These are phyloP conservation scores for Trypanosoma caninum DNA, from an alignment of 208 protist genomes.

Conservation along the genomic window DNA sequence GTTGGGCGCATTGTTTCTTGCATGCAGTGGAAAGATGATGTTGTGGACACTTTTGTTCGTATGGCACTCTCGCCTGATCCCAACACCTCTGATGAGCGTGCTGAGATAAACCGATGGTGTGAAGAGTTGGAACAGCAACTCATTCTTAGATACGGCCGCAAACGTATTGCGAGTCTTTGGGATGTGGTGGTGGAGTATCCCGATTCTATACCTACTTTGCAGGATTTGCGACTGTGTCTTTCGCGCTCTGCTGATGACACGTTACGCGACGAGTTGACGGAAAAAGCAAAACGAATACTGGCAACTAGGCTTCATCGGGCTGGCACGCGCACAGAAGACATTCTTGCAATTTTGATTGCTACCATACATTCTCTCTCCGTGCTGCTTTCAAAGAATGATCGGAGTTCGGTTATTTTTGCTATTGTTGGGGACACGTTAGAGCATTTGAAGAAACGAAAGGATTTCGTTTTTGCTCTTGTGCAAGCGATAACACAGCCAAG, in stretches of 20 bases:
- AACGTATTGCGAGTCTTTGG: conserved; percentile 69
- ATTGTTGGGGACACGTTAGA: conserved; percentile 76
- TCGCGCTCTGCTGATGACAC: conserved; percentile 39
- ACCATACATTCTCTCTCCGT: conserved; percentile 79
- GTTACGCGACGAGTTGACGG: conserved; percentile 57
- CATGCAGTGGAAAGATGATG: conserved; percentile 59
- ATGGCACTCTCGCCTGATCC: conserved; percentile 38
- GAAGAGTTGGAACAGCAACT: conserved; percentile 56
- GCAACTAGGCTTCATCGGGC: conserved; percentile 75
- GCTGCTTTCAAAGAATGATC: conserved; percentile 71
- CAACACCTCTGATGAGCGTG: conserved; percentile 21
- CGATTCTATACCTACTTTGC: conserved; percentile 66
- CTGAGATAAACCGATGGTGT: conserved; percentile 64
- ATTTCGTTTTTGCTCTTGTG: conserved; percentile 77
- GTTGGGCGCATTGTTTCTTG: conserved; percentile 44
- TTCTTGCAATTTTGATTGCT: conserved; percentile 75
- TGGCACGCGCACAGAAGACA: conserved; percentile 83
- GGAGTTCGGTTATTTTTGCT: conserved; percentile 61
- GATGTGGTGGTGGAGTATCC: conserved; percentile 87
- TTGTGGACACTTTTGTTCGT: conserved; percentile 66
- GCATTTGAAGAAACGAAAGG: conserved; percentile 70
- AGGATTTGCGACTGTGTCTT: conserved; percentile 78
- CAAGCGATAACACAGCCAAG: conserved; percentile 70
- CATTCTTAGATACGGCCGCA: conserved; percentile 47
- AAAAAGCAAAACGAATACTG: conserved; percentile 55